Conservation (phyloP, 192 early-diverging fungal genomes). For the Cetraspora pellucida region DNA sequence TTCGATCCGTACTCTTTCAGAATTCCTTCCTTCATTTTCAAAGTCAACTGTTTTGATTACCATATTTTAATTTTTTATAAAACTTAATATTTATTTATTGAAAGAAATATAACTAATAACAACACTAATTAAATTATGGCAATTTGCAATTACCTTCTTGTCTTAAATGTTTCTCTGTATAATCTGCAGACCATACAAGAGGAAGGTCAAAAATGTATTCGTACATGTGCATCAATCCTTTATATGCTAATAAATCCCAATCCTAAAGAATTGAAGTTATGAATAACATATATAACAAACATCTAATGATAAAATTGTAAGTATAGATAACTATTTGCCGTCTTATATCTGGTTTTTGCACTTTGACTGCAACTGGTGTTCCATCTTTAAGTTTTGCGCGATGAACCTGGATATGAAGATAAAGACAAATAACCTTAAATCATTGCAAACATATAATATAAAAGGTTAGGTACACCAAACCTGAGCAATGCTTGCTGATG, state of each 20-base stretch:
- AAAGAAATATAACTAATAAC: neutral
- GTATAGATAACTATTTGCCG: constrained; percentile 71
- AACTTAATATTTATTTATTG: no score
- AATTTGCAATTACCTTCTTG: constrained; percentile 53
- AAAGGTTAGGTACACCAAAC: no score
- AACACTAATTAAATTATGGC: neutral
- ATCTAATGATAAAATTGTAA: neutral
- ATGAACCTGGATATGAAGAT: constrained; percentile 59
- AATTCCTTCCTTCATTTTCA: constrained; percentile 81
- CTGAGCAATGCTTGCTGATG: constrained; percentile 92
- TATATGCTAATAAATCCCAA: constrained; percentile 77
- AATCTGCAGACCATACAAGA: constrained; percentile 74
- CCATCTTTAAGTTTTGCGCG: constrained; percentile 71
- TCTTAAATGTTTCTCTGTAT: constrained; percentile 71
- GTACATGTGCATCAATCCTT: constrained; percentile 61
- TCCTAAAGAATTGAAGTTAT: neutral
- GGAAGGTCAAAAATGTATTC: constrained; percentile 84
- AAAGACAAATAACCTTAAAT: no score
- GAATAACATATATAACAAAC: no score
- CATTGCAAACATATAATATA: no score
- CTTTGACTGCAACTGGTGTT: constrained; percentile 82
- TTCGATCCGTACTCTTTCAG: constrained; percentile 62
- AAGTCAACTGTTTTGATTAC: constrained; percentile 65
- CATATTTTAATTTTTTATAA: no score
- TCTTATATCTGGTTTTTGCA: constrained; percentile 89